Evolutionary conservation across 805 yeast genomes (phyloP).

Genomic region (Blastobotrys terrestris): DNA sequence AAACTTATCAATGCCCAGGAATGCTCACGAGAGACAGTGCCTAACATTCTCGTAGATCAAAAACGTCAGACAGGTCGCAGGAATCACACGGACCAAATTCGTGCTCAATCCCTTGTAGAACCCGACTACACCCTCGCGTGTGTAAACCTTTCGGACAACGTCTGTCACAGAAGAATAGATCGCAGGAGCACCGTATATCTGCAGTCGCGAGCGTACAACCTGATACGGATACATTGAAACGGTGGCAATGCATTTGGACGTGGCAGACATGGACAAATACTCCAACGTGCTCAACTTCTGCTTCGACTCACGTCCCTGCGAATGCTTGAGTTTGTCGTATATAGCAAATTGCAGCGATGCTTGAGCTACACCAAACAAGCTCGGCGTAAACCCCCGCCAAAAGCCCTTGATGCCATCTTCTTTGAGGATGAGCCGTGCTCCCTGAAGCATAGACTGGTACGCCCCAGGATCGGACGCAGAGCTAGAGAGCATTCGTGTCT

Average conservation of each 20-base stretch:
- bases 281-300: constrained; percentile 38
- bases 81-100: constrained; percentile 75
- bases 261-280: constrained; percentile 59
- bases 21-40: not conserved
- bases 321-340: constrained; percentile 66
- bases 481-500: constrained; percentile 76
- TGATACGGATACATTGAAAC: constrained; percentile 76
- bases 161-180: constrained; percentile 26
- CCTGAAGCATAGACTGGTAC: constrained; percentile 53
- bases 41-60: constrained; percentile 59
- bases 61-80: constrained; percentile 90
- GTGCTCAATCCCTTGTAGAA: constrained; percentile 82
- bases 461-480: constrained; percentile 38
- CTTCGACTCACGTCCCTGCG: constrained; percentile 4
- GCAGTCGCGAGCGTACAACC: constrained; percentile 71
- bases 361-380: constrained; percentile 78
- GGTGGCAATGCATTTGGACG: constrained; percentile 64
- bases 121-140: constrained; percentile 52
- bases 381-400: constrained; percentile 70
- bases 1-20: no score
- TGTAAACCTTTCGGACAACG: constrained; percentile 38
- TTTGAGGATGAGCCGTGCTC: constrained; percentile 41
- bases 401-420: constrained; percentile 58
- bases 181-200: constrained; percentile 36
- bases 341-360: constrained; percentile 84